Conservation (phyloP, 768 basidiomycete genomes). For the Hygrocybe punicea region DNA sequence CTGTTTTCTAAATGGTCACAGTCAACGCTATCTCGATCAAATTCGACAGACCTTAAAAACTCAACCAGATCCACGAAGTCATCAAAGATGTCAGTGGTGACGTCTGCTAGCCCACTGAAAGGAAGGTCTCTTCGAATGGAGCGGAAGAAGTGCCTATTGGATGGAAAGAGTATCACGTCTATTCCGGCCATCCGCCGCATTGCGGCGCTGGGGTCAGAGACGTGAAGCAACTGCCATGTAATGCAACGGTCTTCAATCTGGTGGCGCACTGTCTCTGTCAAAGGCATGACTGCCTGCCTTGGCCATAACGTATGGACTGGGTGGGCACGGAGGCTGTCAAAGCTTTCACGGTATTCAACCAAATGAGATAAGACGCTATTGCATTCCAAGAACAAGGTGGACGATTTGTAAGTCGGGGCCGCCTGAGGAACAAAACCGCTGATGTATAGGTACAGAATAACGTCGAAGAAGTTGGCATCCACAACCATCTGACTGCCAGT, state of each 20-base stretch:
- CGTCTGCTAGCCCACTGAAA: not conserved
- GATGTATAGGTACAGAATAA: not conserved
- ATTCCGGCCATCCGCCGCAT: not conserved
- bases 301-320: not conserved
- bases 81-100: not conserved
- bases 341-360: not conserved
- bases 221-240: not conserved
- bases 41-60: not conserved
- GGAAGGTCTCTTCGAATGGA: slow-evolving; percentile 1
- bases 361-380: not conserved
- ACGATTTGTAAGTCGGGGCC: not conserved
- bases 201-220: not conserved
- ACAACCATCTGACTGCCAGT: not conserved
- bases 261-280: not conserved
- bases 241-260: not conserved
- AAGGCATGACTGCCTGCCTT: not conserved
- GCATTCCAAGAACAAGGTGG: not conserved
- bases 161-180: not conserved
- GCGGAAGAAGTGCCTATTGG: not conserved
- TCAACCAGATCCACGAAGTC: slow-evolving; percentile 1
- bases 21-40: not conserved
- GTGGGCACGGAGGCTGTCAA: not conserved
- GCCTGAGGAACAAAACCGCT: not conserved
- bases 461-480: not conserved
- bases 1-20: not conserved